These are phyloP conservation scores for Cryptococcus sp. DNA, from an alignment of 1,284 basidiomycete genomes.

Conservation along the genomic window DNA sequence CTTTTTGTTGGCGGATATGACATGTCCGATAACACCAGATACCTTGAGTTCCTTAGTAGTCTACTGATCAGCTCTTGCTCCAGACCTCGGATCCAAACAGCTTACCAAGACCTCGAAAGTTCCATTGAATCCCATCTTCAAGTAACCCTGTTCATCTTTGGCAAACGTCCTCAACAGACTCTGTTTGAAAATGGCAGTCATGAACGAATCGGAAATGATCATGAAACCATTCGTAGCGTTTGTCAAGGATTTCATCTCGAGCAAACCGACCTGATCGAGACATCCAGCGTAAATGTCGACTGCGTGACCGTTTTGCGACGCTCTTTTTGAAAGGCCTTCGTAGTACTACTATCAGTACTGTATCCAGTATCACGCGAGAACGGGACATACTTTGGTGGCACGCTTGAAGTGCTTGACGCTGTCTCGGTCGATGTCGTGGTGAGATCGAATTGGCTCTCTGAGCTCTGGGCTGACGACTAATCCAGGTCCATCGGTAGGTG, in stretches of 20 bases:
- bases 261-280: conserved; percentile 92
- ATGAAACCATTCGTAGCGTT: conserved; percentile 97
- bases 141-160: conserved; percentile 87
- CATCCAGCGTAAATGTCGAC: conserved; percentile 96
- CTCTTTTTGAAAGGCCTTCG: conserved; percentile 89
- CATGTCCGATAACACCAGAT: conserved; percentile 95
- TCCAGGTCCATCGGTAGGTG: conserved; percentile 95
- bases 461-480: conserved; percentile 95
- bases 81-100: conserved; percentile 7
- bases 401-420: conserved; percentile 97
- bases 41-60: conserved; percentile 99
- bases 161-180: conserved; percentile 89
- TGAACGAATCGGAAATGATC: conserved; percentile 94
- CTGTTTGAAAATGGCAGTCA: conserved; percentile 98
- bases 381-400: conserved; percentile 71
- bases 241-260: conserved; percentile 95
- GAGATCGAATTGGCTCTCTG: conserved; percentile 95
- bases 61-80: conserved; percentile 47
- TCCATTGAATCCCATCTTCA: conserved; percentile 98
- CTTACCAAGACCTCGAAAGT: conserved; percentile 93
- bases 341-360: conserved; percentile 69
- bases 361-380: background rate
- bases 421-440: conserved; percentile 98
- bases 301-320: conserved; percentile 89
- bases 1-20: conserved; percentile 95